Evolutionary conservation across 768 basidiomycete genomes (phyloP).

Genomic region (Sarcodon aspratus): DNA sequence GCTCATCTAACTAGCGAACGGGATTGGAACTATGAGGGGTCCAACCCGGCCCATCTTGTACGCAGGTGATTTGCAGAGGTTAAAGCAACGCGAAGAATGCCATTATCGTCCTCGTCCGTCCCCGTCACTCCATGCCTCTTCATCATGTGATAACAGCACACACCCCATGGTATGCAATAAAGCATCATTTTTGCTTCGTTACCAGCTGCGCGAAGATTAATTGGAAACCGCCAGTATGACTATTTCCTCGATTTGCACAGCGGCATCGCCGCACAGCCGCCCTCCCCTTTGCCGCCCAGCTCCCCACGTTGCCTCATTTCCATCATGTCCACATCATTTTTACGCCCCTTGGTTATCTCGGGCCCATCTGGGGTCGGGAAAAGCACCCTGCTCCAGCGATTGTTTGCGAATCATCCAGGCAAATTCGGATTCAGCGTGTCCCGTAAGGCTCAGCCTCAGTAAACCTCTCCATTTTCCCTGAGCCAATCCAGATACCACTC

Average conservation of each 20-base stretch:
- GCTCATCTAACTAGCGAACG: too few species aligned
- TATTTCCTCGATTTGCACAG: not conserved
- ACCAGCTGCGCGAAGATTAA: conserved; percentile 2
- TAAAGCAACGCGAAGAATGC: too few species aligned
- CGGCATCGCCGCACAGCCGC: conserved; percentile 2
- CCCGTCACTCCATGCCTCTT: too few species aligned
- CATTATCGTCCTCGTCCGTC: too few species aligned
- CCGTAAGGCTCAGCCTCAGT: conserved; percentile 33
- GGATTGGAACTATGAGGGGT: too few species aligned
- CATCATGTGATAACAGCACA: too few species aligned
- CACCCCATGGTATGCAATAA: not conserved
- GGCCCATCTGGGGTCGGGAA: conserved; percentile 94
- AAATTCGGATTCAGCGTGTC: conserved; percentile 91
- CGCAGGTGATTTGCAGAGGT: too few species aligned
- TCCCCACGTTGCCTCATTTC: not conserved
- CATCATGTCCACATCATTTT: conserved; percentile 28
- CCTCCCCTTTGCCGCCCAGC: conserved; percentile 5
- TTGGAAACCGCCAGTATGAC: too few species aligned
- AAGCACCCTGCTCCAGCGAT: conserved; percentile 74
- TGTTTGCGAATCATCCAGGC: conserved; percentile 74
- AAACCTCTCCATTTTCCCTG: conserved; percentile 3
- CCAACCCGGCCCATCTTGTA: too few species aligned
- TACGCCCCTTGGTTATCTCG: conserved; percentile 77
- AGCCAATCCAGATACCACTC: conserved; percentile 67
- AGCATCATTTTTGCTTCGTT: conserved; percentile 1